phyloP scores from a whole-genome alignment of 106 monocot species.

The Platanthera zijinensis region DNA sequence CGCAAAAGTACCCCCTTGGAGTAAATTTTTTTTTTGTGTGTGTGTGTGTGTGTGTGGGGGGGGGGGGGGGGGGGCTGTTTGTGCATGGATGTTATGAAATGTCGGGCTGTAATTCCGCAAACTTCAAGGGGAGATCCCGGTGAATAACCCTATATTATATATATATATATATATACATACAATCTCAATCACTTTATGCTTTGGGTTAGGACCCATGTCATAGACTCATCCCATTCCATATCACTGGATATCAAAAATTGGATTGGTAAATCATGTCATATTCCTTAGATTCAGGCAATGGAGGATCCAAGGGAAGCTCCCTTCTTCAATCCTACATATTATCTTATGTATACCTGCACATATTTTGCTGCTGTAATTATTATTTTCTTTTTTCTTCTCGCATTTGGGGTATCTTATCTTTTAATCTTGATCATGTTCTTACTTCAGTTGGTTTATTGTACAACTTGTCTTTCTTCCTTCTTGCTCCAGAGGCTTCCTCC shows the following conservation, averaged over 20 bases:
- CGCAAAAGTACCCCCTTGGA: too few species aligned
- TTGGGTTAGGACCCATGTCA: neutral
- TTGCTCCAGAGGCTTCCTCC: constrained; percentile 75
- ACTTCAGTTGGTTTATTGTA: neutral
- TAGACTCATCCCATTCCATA: neutral
- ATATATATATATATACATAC: too few species aligned
- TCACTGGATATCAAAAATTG: neutral
- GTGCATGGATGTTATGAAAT: too few species aligned
- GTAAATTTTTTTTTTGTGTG: too few species aligned
- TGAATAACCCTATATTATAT: too few species aligned
- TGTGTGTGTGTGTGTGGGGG: too few species aligned
- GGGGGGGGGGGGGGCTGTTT: too few species aligned
- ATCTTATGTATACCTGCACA: neutral
- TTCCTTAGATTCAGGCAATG: neutral
- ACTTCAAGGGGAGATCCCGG: too few species aligned
- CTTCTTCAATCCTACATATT: neutral
- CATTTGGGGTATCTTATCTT: neutral
- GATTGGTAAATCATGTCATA: too few species aligned
- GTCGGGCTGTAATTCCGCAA: too few species aligned
- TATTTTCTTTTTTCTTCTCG: neutral
- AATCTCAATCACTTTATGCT: neutral
- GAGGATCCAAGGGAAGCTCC: neutral
- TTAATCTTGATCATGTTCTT: neutral
- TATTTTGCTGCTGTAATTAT: neutral
- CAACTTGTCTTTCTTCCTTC: neutral